Evolutionary conservation across 768 basidiomycete genomes (phyloP).

Genomic region (Rossbeevera mucosa): DNA sequence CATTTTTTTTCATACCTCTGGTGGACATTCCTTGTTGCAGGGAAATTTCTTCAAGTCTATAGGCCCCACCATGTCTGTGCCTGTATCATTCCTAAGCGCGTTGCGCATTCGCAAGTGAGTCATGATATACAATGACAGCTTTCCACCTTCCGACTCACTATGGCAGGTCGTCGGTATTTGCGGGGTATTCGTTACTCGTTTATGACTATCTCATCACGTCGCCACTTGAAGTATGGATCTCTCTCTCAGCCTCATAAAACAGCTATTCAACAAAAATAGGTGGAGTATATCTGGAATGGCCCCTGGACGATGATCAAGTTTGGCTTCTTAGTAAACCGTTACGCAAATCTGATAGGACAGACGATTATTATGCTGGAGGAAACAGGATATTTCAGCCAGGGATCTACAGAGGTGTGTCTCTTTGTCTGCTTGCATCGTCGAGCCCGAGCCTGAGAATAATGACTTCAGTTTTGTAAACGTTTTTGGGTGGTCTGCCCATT

Average conservation of each 20-base stretch:
- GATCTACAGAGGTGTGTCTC: neutral
- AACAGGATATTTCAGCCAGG: neutral
- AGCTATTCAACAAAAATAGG: neutral
- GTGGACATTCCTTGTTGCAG: no score
- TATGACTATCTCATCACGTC: slow-evolving; percentile 13
- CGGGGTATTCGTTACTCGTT: slow-evolving; percentile 3
- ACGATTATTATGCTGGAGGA: slow-evolving; percentile 1
- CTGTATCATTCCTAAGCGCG: neutral
- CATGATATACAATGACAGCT: neutral
- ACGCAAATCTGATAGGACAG: slow-evolving; percentile 16
- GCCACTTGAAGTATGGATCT: slow-evolving; percentile 5
- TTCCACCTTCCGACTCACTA: neutral
- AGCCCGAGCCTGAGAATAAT: no score
- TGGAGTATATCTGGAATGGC: slow-evolving; percentile 14
- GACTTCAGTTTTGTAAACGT: slow-evolving; percentile 3
- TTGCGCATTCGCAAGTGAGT: neutral
- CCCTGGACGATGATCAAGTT: slow-evolving; percentile 10
- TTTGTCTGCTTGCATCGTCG: no score
- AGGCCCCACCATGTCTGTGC: no score
- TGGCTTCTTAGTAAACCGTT: slow-evolving; percentile 17
- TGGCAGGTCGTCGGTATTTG: neutral
- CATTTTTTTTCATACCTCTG: no score
- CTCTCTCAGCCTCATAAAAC: no score
- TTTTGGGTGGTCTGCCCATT: slow-evolving; percentile 6
- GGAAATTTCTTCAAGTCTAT: no score